Evolutionary conservation across 345 rosid species (phyloP).

Genomic region (Syzygium grande): DNA sequence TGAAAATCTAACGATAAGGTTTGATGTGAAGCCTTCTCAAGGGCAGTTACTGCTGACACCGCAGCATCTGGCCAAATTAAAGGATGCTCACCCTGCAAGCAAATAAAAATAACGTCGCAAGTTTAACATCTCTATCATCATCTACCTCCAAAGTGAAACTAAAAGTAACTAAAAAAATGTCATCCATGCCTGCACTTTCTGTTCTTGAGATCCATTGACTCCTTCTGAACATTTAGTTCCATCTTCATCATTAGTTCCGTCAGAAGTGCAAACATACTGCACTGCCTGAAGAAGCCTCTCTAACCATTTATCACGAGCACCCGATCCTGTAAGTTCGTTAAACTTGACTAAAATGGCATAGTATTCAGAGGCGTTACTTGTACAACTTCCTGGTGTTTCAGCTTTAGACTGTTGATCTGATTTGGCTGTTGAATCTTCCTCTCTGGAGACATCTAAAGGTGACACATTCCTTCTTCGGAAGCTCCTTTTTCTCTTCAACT

Average conservation of each 20-base stretch:
- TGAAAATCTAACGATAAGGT: constrained; percentile 65
- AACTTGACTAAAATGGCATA: constrained; percentile 43
- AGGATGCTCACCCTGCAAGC: constrained; percentile 34
- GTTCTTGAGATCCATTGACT: constrained; percentile 39
- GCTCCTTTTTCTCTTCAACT: constrained; percentile 35
- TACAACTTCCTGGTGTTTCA: constrained; percentile 88
- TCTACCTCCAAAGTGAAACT: neutral
- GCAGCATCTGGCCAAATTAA: constrained; percentile 92
- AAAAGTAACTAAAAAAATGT: neutral
- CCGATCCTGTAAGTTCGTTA: constrained; percentile 62
- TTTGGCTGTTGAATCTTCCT: constrained; percentile 41
- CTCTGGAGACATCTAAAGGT: constrained; percentile 79
- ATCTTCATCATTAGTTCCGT: constrained; percentile 25
- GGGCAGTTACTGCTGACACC: constrained; percentile 62
- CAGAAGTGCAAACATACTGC: constrained; percentile 47
- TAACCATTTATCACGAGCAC: constrained; percentile 82
- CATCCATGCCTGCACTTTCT: constrained; percentile 30
- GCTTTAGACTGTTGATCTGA: constrained; percentile 38
- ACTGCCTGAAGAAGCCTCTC: constrained; percentile 81
- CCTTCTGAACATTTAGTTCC: constrained; percentile 16
- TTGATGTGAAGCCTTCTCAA: constrained; percentile 79
- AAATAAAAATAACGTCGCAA: neutral
- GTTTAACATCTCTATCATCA: neutral
- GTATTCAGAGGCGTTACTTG: constrained; percentile 44
- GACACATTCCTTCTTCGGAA: constrained; percentile 35